A percentile compares a stretch with the other conserved stretches of the same genome.
phyloP scores from a whole-genome alignment of 2,329 filamentous ascomycete species.

The Samsoniella hepiali region DNA sequence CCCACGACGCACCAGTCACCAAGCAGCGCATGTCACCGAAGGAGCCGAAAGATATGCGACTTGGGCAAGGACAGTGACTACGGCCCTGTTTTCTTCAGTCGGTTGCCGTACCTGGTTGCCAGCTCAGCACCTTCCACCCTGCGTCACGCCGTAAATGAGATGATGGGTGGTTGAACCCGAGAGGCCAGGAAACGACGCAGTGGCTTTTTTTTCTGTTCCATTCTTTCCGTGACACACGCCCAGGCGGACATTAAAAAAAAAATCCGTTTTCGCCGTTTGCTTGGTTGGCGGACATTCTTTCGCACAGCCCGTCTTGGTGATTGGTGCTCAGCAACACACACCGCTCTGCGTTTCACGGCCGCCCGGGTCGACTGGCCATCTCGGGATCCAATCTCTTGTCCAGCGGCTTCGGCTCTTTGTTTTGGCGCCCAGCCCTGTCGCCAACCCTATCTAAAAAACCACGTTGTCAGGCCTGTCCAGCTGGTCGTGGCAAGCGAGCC shows the following conservation, averaged over 20 bases:
- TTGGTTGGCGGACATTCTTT: background rate
- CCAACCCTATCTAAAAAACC: background rate
- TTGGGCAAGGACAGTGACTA: background rate
- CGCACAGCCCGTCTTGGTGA: background rate
- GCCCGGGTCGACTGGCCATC: background rate
- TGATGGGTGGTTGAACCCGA: background rate
- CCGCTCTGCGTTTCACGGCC: constrained; percentile 1
- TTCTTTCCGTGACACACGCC: background rate
- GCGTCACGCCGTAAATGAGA: background rate
- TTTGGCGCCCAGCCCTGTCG: background rate
- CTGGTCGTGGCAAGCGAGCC: background rate
- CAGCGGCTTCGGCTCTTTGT: background rate
- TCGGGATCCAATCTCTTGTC: background rate
- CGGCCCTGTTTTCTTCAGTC: background rate
- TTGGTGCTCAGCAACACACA: background rate
- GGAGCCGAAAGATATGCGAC: background rate
- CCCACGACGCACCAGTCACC: background rate
- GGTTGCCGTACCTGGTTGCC: background rate
- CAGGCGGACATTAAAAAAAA: too few species aligned
- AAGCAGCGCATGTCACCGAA: background rate
- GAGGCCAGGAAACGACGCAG: background rate
- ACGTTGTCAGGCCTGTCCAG: background rate
- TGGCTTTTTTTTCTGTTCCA: background rate
- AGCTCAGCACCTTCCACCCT: background rate
- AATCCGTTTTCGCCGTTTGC: background rate